Evolutionary conservation across 2,329 filamentous ascomycete genomes (phyloP), one percentile per base, ranked within the genome.

Genomic region (Colletotrichum sublineola): DNA sequence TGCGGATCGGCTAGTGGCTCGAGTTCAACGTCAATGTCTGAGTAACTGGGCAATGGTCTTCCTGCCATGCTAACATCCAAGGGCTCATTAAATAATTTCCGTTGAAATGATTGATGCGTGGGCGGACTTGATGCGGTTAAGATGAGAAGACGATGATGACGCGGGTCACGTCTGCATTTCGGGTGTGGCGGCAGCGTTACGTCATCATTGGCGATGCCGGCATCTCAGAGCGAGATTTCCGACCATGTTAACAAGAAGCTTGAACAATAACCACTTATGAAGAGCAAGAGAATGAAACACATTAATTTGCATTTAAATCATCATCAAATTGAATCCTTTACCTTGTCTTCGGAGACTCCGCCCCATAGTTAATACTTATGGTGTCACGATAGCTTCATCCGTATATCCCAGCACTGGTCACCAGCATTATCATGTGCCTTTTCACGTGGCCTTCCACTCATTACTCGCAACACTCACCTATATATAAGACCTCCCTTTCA

Each of bases 11-110:
- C 52, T 11, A 69, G 14, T 2, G 65, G 7, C 9, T 69, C 69
- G 9, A 72, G 65, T 20, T 72, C 69, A 31, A 72, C 65, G 20
- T 72, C 65, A 11, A n/a, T 7, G 24, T 72, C 69, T 64, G 46
- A 56, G 31, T 72, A 72, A 4, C 48, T 33, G 24, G 18, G 38
- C 29, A 40, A 40, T 7, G 20, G n/a, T 5, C 20, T 7, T 12
- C 15, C 31, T 38, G 46, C 44, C 69, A 72, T 72, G 4, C 24
- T 40, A 3, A 11, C 0, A 7, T 11, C 42, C 8, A 11, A 9
- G 3, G 18, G 5, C 33, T 14, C 57, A 36, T 36, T 36, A 29
- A 46, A 46, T 6, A 1, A 18, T 20, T n/a, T 36, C 5, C 8
- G 38, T 40, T 33, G 9, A 12, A 24, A 31, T n/a, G 9, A 12